Evolutionary conservation across 1,284 basidiomycete genomes (phyloP), one percentile per base, ranked within the genome.

Genomic region (Puccinia hordei): DNA sequence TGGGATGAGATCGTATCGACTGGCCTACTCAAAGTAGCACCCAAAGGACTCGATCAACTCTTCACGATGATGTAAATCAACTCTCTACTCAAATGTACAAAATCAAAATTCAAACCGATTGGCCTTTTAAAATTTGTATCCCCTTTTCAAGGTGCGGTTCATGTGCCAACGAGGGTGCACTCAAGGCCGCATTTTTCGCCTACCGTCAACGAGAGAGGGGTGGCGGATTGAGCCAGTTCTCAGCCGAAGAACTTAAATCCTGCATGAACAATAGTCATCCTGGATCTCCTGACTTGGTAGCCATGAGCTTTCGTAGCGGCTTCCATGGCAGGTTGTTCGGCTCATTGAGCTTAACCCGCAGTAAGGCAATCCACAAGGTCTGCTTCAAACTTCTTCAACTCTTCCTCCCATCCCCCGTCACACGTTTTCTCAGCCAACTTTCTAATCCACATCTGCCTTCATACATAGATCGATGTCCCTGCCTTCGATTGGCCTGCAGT

Each of bases 401-500:
- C 17, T 2, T n/a, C 38, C 13, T 12, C 69, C 17, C 9, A 22
- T 57, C n/a, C 6, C 49, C 17, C 17, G 12, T 12, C 38, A 41
- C n/a, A n/a, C n/a, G n/a, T n/a, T n/a, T n/a, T n/a, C n/a, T n/a
- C n/a, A n/a, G n/a, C n/a, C n/a, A n/a, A n/a, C n/a, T n/a, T n/a
- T n/a, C n/a, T n/a, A n/a, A n/a, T n/a, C n/a, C n/a, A n/a, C n/a
- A n/a, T n/a, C n/a, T n/a, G n/a, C n/a, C n/a, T 8, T 61, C 15
- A 22, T 8, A 24, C 15, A 19, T 72, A 79, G 78, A 71, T 89
- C 82, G 89, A 89, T 83, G 87, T 89, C 35, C 89, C 89, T 15
- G 87, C 88, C 0, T 89, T 89, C 84, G 87, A 89, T 85, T 88
- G 88, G 89, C 89, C 89, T 0, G 86, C 86, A 35, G 87, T 87